phyloP scores from a whole-genome alignment of 2,329 filamentous ascomycete genomes.

The Fusarium subglutinans region DNA sequence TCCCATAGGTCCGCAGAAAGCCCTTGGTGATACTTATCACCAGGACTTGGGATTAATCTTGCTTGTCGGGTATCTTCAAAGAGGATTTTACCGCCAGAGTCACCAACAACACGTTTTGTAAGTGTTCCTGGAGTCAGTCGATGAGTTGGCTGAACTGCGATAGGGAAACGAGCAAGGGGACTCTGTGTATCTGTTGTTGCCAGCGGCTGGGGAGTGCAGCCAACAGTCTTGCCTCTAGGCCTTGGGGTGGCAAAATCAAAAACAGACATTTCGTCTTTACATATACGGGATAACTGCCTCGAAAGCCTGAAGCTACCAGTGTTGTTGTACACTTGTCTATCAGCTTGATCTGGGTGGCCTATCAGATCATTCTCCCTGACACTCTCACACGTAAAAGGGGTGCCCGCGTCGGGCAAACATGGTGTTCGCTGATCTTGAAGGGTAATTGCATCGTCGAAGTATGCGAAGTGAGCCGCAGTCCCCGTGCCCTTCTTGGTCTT shows the following conservation, averaged over 20 bases:
- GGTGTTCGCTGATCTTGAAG: neutral
- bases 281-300: neutral
- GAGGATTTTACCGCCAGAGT: constrained; percentile 37
- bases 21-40: constrained; percentile 19
- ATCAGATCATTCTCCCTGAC: neutral
- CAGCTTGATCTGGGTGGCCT: neutral
- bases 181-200: constrained; percentile 26
- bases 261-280: constrained; percentile 5
- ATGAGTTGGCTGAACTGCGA: constrained; percentile 33
- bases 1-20: constrained; percentile 38
- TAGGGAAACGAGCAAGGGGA: constrained; percentile 43
- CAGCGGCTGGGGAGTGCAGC: constrained; percentile 20
- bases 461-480: neutral
- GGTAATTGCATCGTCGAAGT: neutral
- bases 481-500: neutral
- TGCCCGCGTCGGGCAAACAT: neutral
- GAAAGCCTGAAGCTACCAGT: neutral
- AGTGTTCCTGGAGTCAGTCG: constrained; percentile 41
- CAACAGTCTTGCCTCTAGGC: neutral
- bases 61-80: constrained; percentile 28
- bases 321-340: neutral
- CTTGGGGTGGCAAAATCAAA: constrained; percentile 8
- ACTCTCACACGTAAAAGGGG: neutral
- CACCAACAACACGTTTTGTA: constrained; percentile 35
- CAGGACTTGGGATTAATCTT: constrained; percentile 29